Evolutionary conservation across 2,329 filamentous ascomycete species (phyloP).

Genomic region (Colletotrichum gloeosporioides): DNA sequence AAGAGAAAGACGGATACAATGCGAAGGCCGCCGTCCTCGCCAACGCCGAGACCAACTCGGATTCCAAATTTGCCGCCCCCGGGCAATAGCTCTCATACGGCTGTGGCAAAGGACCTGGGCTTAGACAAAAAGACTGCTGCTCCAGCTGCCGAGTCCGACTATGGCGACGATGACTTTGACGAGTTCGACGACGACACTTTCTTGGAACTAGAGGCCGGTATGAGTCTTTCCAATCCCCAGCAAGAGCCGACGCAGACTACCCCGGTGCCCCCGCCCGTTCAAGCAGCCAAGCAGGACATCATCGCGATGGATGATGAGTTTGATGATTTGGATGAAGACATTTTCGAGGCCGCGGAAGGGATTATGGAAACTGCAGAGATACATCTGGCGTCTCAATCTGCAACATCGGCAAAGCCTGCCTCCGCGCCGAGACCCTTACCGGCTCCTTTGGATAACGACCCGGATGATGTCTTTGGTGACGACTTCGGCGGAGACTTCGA

Average conservation of each 20-base stretch:
- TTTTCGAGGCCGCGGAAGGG: conserved; percentile 54
- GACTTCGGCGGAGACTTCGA: conserved; percentile 79
- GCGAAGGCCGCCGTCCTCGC: conserved; percentile 20
- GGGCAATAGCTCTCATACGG: neutral
- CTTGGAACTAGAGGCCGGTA: conserved; percentile 56
- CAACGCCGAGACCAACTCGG: conserved; percentile 11
- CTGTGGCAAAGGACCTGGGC: neutral
- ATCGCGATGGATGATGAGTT: conserved; percentile 61
- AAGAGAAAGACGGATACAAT: conserved; percentile 33
- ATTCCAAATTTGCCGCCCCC: neutral
- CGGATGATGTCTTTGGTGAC: conserved; percentile 75
- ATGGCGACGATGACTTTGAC: conserved; percentile 62
- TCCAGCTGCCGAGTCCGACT: conserved; percentile 48
- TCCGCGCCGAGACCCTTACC: neutral
- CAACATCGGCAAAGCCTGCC: conserved; percentile 2
- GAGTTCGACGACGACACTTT: conserved; percentile 66
- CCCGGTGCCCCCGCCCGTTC: neutral
- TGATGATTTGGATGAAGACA: conserved; percentile 69
- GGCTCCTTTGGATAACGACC: conserved; percentile 39
- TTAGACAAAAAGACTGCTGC: neutral
- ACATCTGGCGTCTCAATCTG: neutral
- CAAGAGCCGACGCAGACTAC: neutral
- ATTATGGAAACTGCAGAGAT: conserved; percentile 31
- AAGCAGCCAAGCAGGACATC: neutral
- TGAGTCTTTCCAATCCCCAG: conserved; percentile 32